Evolutionary conservation across 2,329 filamentous ascomycete species (phyloP).

Genomic region (Ascochyta rabiei): DNA sequence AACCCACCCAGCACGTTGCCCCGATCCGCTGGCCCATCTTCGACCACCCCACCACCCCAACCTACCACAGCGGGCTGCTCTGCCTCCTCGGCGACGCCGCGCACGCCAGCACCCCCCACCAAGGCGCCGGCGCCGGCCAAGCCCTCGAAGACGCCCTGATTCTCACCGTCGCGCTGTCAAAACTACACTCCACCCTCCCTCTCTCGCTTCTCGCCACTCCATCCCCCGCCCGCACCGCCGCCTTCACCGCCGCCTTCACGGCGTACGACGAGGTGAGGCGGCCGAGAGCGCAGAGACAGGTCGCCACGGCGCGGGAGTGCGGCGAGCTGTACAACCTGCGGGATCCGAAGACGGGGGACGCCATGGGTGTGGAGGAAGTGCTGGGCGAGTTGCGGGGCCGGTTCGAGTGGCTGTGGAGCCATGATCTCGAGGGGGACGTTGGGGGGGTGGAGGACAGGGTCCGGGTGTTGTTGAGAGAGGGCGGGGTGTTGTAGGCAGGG

Average conservation of each 20-base stretch:
- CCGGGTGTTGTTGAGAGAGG: background rate
- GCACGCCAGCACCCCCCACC: constrained; percentile 29
- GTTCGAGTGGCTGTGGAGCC: constrained; percentile 29
- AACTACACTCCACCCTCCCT: background rate
- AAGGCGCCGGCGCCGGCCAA: constrained; percentile 33
- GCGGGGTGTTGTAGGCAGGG: too few relatives aligned
- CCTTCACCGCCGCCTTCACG: constrained; percentile 20
- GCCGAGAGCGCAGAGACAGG: constrained; percentile 26
- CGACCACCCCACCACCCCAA: constrained; percentile 26
- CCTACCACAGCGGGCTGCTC: constrained; percentile 24
- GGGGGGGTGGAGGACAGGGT: background rate
- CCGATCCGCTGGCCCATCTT: constrained; percentile 30
- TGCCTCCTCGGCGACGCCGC: constrained; percentile 34
- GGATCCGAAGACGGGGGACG: background rate
- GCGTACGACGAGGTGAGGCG: constrained; percentile 29
- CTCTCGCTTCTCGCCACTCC: background rate
- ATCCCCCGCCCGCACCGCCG: background rate
- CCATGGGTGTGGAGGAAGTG: constrained; percentile 11
- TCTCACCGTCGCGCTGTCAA: constrained; percentile 23
- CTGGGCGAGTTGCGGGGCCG: constrained; percentile 16
- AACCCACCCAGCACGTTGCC: background rate
- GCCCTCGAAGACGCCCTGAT: constrained; percentile 36
- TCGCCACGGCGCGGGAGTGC: constrained; percentile 20
- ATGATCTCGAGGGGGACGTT: constrained; percentile 25
- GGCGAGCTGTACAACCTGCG: constrained; percentile 23